These are phyloP conservation scores for Phylloporus arenicola DNA, from an alignment of 768 basidiomycete genomes.

Conservation along the genomic window DNA sequence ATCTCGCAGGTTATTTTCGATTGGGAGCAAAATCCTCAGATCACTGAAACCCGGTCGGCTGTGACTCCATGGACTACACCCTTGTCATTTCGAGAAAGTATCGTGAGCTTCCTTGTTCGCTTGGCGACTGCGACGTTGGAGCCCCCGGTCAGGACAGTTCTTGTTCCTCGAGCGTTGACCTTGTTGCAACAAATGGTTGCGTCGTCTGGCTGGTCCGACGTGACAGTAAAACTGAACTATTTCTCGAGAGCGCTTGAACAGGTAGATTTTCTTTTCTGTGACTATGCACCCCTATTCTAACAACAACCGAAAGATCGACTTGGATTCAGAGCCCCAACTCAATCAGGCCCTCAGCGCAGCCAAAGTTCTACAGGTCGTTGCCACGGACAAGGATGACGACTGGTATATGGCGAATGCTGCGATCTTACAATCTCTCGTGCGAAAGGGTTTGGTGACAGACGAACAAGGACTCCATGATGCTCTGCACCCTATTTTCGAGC, in stretches of 20 bases:
- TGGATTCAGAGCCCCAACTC: conserved; percentile 60
- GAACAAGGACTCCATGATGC: conserved; percentile 77
- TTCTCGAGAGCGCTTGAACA: conserved; percentile 82
- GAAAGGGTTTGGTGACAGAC: conserved; percentile 80
- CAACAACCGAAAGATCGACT: conserved; percentile 51
- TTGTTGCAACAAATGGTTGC: conserved; percentile 76
- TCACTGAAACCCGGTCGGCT: conserved; percentile 20
- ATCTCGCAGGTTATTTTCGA: conserved; percentile 86
- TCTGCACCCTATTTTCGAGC: conserved; percentile 77
- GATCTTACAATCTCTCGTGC: conserved; percentile 75
- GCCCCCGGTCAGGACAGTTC: conserved; percentile 34
- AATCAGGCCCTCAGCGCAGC: conserved; percentile 73
- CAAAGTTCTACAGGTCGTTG: conserved; percentile 83
- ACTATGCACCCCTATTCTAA: neutral
- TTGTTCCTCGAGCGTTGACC: conserved; percentile 59
- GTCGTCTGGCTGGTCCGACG: conserved; percentile 83
- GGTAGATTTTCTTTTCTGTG: conserved; percentile 34
- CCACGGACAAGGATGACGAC: conserved; percentile 71
- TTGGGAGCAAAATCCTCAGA: conserved; percentile 75
- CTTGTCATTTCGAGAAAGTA: conserved; percentile 75
- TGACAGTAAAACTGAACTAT: conserved; percentile 86
- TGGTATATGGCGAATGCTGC: conserved; percentile 76
- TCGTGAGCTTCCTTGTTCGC: conserved; percentile 94
- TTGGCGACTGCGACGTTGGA: conserved; percentile 65
- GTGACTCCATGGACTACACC: conserved; percentile 64